phyloP scores from a whole-genome alignment of 2,329 filamentous ascomycete genomes.

The Cadophora sp. region DNA sequence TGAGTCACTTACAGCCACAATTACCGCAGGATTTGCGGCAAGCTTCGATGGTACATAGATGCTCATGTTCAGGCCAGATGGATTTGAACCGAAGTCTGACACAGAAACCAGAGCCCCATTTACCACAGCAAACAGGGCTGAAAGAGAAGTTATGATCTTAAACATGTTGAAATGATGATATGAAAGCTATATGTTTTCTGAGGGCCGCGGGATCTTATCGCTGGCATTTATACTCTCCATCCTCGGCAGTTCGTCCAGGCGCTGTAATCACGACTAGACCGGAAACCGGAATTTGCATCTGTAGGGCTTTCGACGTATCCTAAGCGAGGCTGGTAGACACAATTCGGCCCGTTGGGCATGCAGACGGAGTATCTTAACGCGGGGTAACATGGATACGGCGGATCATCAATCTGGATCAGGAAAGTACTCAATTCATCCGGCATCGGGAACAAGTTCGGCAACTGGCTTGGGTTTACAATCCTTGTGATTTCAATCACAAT shows the following conservation, averaged over 20 bases:
- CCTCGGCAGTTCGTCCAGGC: too few relatives aligned
- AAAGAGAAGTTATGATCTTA: neutral
- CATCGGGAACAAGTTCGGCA: neutral
- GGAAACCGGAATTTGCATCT: too few relatives aligned
- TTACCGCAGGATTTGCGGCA: conserved; percentile 6
- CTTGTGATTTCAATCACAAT: neutral
- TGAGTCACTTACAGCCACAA: conserved; percentile 2
- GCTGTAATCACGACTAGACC: too few relatives aligned
- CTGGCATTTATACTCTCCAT: too few relatives aligned
- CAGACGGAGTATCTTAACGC: neutral
- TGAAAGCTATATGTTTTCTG: neutral
- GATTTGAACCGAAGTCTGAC: conserved; percentile 20
- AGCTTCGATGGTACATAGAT: conserved; percentile 23
- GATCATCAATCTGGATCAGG: neutral
- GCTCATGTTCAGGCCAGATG: conserved; percentile 19
- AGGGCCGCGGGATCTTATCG: too few relatives aligned
- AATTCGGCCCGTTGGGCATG: too few relatives aligned
- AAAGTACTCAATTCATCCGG: neutral
- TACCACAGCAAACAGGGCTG: neutral
- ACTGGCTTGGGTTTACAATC: neutral
- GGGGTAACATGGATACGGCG: neutral
- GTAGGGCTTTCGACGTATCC: too few relatives aligned
- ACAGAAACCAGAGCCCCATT: conserved; percentile 10
- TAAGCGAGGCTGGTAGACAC: too few relatives aligned
- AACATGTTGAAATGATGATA: neutral